phyloP scores from a whole-genome alignment of 441 rosid species.

The Gossypium aridum region DNA sequence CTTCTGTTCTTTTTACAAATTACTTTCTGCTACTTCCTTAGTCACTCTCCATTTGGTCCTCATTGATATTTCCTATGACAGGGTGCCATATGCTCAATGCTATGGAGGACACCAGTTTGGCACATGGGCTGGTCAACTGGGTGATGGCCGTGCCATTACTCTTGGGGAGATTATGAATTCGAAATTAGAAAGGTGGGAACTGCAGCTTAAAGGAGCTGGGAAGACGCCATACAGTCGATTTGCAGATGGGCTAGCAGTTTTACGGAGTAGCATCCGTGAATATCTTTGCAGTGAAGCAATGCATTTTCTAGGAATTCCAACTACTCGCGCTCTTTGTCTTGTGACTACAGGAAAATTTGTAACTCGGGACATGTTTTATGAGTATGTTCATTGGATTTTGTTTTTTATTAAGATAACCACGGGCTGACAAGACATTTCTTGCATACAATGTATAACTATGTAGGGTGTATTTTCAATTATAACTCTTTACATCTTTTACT shows the following conservation, averaged over 20 bases:
- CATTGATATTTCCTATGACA: slow-evolving; percentile 24
- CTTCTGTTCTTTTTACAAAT: background rate
- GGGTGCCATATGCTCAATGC: slow-evolving; percentile 85
- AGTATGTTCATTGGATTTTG: slow-evolving; percentile 42
- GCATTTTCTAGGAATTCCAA: slow-evolving; percentile 88
- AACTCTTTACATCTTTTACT: slow-evolving; percentile 16
- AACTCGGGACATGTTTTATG: slow-evolving; percentile 94
- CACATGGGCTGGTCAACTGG: slow-evolving; percentile 97
- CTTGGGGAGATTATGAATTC: slow-evolving; percentile 83
- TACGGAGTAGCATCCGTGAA: slow-evolving; percentile 91
- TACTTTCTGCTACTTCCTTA: background rate
- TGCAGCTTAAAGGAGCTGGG: slow-evolving; percentile 98
- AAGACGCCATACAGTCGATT: slow-evolving; percentile 94
- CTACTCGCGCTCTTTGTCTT: slow-evolving; percentile 93
- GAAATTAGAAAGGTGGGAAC: slow-evolving; percentile 87
- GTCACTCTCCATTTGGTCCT: slow-evolving; percentile 1
- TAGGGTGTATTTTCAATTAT: background rate
- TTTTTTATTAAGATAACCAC: background rate
- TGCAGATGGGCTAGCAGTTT: slow-evolving; percentile 97
- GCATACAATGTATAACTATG: background rate
- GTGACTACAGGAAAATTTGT: slow-evolving; percentile 91
- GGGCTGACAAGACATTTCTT: background rate
- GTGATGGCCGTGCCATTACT: slow-evolving; percentile 96
- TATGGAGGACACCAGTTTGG: slow-evolving; percentile 99
- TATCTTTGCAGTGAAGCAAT: slow-evolving; percentile 93